These are phyloP conservation scores for Ascocoryne sarcoides DNA, from an alignment of 2,329 filamentous ascomycete species.

Conservation along the genomic window DNA sequence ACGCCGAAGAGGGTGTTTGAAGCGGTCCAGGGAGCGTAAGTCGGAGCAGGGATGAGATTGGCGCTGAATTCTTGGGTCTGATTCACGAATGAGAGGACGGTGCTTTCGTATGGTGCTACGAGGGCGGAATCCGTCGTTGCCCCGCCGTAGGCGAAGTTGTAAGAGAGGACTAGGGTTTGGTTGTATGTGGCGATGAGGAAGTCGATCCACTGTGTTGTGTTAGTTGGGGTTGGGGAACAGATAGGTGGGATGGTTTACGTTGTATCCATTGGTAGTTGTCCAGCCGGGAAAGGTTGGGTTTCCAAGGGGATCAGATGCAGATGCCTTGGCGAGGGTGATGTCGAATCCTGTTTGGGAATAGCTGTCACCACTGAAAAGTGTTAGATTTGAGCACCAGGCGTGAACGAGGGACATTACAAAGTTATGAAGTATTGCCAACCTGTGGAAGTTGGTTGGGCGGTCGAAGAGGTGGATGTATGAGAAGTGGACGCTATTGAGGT, in stretches of 20 bases:
- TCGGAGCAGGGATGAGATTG: conserved; percentile 29
- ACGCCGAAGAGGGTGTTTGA: conserved; percentile 36
- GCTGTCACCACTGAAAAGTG: conserved; percentile 26
- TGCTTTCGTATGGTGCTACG: conserved; percentile 18
- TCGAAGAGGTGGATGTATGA: not conserved
- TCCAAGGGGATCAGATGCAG: conserved; percentile 26
- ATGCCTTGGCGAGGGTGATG: conserved; percentile 23
- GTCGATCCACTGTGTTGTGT: too few relatives aligned
- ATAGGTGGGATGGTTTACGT: too few relatives aligned
- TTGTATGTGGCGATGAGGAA: conserved; percentile 33
- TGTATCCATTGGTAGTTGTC: conserved; percentile 36
- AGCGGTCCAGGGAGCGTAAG: conserved; percentile 31
- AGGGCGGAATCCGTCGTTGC: conserved; percentile 28
- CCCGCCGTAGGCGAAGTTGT: conserved; percentile 39
- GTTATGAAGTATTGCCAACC: not conserved
- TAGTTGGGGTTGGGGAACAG: too few relatives aligned
- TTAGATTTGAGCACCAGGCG: not conserved
- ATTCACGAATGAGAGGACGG: conserved; percentile 27
- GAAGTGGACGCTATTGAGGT: too few relatives aligned
- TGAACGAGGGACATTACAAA: not conserved
- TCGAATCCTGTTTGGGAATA: conserved; percentile 29
- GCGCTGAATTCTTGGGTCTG: conserved; percentile 31
- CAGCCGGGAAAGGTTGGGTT: conserved; percentile 29
- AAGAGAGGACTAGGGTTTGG: conserved; percentile 36
- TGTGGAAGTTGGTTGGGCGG: not conserved